Evolutionary conservation across 768 basidiomycete species (phyloP).

Genomic region (Mycena rebaudengoi): DNA sequence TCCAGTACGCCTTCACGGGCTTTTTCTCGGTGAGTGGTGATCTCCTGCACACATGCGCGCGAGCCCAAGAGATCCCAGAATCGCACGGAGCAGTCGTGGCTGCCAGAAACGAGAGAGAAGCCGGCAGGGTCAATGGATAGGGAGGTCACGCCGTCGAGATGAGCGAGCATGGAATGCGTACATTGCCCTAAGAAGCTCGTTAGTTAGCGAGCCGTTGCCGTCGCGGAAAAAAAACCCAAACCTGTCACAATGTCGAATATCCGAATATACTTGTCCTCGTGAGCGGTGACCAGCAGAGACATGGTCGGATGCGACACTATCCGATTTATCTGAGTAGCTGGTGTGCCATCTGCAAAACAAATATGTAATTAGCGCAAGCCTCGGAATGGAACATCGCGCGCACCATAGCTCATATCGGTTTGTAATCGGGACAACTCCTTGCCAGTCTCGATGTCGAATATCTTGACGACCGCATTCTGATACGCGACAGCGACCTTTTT

Average conservation of each 20-base stretch:
- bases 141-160: constrained; percentile 92
- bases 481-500: constrained; percentile 92
- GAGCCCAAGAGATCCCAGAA: constrained; percentile 93
- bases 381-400: constrained; percentile 20
- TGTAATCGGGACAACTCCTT: constrained; percentile 73
- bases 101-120: constrained; percentile 87
- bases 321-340: constrained; percentile 83
- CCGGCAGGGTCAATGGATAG: constrained; percentile 89
- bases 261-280: constrained; percentile 93
- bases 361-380: background rate
- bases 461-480: constrained; percentile 87
- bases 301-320: constrained; percentile 92
- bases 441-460: constrained; percentile 91
- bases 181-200: constrained; percentile 68
- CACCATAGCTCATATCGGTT: constrained; percentile 68
- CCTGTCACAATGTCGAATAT: constrained; percentile 88
- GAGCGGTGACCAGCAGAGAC: constrained; percentile 86
- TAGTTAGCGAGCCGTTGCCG: background rate
- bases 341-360: constrained; percentile 66
- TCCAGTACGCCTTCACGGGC: constrained; percentile 90
- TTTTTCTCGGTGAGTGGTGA: constrained; percentile 89
- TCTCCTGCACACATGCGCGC: constrained; percentile 87
- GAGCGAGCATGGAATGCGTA: constrained; percentile 89
- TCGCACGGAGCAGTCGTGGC: constrained; percentile 93
- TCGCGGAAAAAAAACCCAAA: constrained; percentile 45